phyloP scores from a whole-genome alignment of 2,329 filamentous ascomycete genomes.

The Verticillium longisporum region DNA sequence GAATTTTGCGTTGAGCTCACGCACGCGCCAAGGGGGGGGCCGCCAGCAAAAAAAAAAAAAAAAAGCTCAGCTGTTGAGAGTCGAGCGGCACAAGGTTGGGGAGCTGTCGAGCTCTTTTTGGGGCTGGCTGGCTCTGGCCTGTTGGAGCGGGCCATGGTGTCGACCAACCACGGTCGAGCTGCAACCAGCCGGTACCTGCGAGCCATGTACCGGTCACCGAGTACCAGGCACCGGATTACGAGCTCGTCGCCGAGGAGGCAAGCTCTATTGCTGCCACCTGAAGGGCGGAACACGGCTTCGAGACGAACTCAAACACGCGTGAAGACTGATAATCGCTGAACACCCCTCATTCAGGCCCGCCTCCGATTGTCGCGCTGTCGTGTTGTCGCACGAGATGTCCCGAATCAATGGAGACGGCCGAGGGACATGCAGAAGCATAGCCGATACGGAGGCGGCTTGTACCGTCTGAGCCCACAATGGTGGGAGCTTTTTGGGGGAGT shows the following conservation, averaged over 20 bases:
- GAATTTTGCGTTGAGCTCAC: slow-evolving; percentile 13
- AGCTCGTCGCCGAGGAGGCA: background rate
- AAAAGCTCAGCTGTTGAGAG: slow-evolving; percentile 8
- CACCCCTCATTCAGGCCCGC: background rate
- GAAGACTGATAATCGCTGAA: background rate
- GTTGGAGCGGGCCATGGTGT: background rate
- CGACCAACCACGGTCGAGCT: background rate
- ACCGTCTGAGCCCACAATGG: background rate
- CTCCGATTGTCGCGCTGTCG: background rate
- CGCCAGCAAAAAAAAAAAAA: slow-evolving; percentile 6
- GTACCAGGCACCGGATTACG: background rate
- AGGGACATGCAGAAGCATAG: background rate
- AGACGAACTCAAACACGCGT: background rate
- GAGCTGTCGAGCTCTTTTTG: background rate
- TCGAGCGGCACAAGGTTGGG: background rate
- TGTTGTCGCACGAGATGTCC: background rate
- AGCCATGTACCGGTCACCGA: background rate
- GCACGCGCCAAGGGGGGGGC: slow-evolving; percentile 9
- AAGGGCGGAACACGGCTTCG: background rate
- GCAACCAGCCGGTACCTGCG: background rate
- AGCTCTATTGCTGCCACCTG: background rate
- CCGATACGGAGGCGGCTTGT: background rate
- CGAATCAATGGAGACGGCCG: background rate
- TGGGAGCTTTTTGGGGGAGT: background rate
- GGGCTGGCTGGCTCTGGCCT: background rate